A percentile compares a stretch with the other conserved stretches of the same genome.
These are phyloP conservation scores for Elongisporangium senticosum DNA, from an alignment of 352 stramenopile species.

Conservation along the genomic window DNA sequence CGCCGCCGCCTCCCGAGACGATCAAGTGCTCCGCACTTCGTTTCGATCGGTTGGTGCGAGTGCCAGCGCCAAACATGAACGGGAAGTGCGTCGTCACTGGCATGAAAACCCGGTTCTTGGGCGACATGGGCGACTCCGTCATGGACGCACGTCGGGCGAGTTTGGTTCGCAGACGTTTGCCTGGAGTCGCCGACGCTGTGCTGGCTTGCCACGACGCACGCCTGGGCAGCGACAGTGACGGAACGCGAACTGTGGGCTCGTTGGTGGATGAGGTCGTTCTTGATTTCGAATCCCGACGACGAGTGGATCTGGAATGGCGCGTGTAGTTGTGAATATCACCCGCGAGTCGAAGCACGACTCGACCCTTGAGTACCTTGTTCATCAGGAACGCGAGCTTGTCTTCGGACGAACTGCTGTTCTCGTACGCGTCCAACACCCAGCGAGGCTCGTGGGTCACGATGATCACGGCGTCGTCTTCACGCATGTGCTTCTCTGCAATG, in stretches of 20 bases:
- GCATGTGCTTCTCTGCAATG: slow-evolving; percentile 71
- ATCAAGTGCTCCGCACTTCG: slow-evolving; percentile 64
- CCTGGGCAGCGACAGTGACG: background rate
- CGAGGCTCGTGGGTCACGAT: slow-evolving; percentile 89
- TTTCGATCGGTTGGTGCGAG: slow-evolving; percentile 5
- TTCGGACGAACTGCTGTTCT: slow-evolving; percentile 62
- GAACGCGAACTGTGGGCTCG: background rate
- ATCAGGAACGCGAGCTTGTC: slow-evolving; percentile 77
- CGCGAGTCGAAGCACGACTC: slow-evolving; percentile 74
- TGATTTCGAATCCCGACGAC: slow-evolving; percentile 7
- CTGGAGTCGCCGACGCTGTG: background rate
- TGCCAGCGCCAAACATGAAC: slow-evolving; percentile 36
- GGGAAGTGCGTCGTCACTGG: slow-evolving; percentile 74
- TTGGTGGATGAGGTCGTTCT: background rate
- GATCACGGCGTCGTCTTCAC: slow-evolving; percentile 82
- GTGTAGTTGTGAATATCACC: slow-evolving; percentile 95
- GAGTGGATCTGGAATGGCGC: slow-evolving; percentile 65
- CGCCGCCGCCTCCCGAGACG: slow-evolving; percentile 86
- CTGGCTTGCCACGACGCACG: background rate
- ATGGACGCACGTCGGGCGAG: background rate
- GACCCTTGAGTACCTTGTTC: slow-evolving; percentile 63
- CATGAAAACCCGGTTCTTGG: slow-evolving; percentile 12
- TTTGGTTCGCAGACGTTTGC: background rate
- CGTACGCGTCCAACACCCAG: slow-evolving; percentile 89
- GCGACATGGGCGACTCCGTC: slow-evolving; percentile 1